Evolutionary conservation across 2,329 filamentous ascomycete genomes (phyloP).

Genomic region (Phialophora expanda): DNA sequence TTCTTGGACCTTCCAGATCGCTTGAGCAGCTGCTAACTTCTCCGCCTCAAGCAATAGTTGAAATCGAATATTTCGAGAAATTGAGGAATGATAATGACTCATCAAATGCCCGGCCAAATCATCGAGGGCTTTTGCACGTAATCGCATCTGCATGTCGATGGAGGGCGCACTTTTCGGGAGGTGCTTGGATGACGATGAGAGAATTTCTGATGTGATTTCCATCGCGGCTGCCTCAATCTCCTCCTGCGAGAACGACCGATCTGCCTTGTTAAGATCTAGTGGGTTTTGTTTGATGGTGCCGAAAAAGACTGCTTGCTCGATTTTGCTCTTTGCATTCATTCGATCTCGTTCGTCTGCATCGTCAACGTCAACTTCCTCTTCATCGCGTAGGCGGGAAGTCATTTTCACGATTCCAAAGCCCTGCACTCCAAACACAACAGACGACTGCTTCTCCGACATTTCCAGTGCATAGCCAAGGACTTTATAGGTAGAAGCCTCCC

Average conservation of each 20-base stretch:
- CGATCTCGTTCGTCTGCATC: slow-evolving; percentile 46
- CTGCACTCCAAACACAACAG: slow-evolving; percentile 61
- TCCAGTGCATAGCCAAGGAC: slow-evolving; percentile 59
- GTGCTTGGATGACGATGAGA: slow-evolving; percentile 76
- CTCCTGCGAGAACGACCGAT: slow-evolving; percentile 68
- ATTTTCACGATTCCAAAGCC: slow-evolving; percentile 62
- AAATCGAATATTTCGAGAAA: slow-evolving; percentile 76
- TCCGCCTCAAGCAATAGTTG: slow-evolving; percentile 86
- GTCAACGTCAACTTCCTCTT: slow-evolving; percentile 55
- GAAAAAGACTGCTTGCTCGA: slow-evolving; percentile 95
- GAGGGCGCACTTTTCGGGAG: slow-evolving; percentile 75
- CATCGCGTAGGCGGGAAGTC: slow-evolving; percentile 44
- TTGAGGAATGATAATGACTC: slow-evolving; percentile 64
- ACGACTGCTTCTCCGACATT: slow-evolving; percentile 47
- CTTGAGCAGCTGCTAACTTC: slow-evolving; percentile 78
- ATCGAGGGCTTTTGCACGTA: slow-evolving; percentile 73
- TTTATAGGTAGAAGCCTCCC: slow-evolving; percentile 56
- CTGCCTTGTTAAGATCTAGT: slow-evolving; percentile 77
- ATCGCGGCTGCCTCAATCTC: slow-evolving; percentile 80
- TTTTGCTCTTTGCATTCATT: slow-evolving; percentile 82
- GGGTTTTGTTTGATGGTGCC: slow-evolving; percentile 81
- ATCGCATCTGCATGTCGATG: slow-evolving; percentile 78
- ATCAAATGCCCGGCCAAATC: slow-evolving; percentile 75
- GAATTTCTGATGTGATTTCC: slow-evolving; percentile 77
- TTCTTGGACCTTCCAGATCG: slow-evolving; percentile 83